Evolutionary conservation across 257 asterid genomes (phyloP), one percentile per base, ranked within the genome.

Genomic region (Ilex aquifolium): DNA sequence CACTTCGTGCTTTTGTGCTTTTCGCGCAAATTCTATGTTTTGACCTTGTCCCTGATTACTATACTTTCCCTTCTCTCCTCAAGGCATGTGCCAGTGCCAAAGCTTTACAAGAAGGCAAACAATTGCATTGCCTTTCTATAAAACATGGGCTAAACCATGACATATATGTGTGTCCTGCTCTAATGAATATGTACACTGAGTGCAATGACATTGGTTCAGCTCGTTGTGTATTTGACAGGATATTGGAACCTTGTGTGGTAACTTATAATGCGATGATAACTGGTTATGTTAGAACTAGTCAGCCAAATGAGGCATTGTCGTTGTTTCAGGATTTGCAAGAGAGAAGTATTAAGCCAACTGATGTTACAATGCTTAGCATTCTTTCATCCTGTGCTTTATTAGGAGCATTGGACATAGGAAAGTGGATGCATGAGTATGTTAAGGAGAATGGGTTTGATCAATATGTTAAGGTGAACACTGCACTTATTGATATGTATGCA

Each of bases 401-500:
- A 36, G 83, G 83, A 44, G 71, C 72, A 15, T 71, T 70, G 57
- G 71, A 57, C 29, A 42, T 77, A 13, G 83, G 74, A 13, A 77
- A 70, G 59, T 77, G 83, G 83, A 60, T 74, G 48, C 68, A 63
- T 30, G 62, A 70, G 17, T 74, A 64, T 40, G 75, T 67, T 48
- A 74, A 74, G 62, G 70, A 74, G 54, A 63, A 69, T 14, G 68
- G 62, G 16, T 77, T 70, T 60, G 65, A 74, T 77, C 69, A 14
- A 51, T 70, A 60, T 31, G 65, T 70, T 61, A 77, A 77, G 74
- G 83, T 77, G 55, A 73, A 44, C 56, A 77, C 83, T 14, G 66
- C 77, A 13, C 77, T 77, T 13, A 61, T 77, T 48, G 83, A 77
- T 61, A 77, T 77, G 83, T 77, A 73, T 64, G 79, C 83, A 17